Conservation (phyloP, 2,329 filamentous ascomycete genomes). For the Xylaria polymorpha region DNA sequence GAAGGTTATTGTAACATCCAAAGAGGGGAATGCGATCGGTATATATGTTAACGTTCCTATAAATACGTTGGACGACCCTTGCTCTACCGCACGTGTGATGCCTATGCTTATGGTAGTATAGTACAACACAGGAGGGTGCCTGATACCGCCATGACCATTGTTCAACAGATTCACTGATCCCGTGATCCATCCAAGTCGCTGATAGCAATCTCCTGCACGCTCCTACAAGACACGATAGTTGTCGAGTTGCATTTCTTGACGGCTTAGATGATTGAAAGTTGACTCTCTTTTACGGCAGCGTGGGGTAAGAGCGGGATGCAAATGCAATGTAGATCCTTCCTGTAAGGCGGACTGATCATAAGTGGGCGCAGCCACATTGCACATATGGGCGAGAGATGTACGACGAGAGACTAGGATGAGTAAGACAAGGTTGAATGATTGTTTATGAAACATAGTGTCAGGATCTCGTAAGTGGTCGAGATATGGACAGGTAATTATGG, state of each 20-base stretch:
- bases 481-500: too few species aligned
- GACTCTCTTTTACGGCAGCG: too few species aligned
- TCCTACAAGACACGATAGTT: background rate
- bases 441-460: background rate
- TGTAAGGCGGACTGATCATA: background rate
- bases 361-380: background rate
- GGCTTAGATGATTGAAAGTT: too few species aligned
- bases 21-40: background rate
- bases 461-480: too few species aligned
- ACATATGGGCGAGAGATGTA: background rate
- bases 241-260: background rate
- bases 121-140: too few species aligned
- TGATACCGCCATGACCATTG: too few species aligned
- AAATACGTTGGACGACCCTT: background rate
- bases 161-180: too few species aligned
- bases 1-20: background rate
- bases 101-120: too few species aligned
- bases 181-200: too few species aligned
- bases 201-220: background rate
- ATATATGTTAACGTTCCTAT: background rate
- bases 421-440: background rate
- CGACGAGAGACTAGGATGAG: background rate
- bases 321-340: background rate
- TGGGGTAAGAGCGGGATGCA: background rate
- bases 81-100: too few species aligned